Conservation (phyloP, 345 rosid genomes). For the Euphorbia peplus region DNA sequence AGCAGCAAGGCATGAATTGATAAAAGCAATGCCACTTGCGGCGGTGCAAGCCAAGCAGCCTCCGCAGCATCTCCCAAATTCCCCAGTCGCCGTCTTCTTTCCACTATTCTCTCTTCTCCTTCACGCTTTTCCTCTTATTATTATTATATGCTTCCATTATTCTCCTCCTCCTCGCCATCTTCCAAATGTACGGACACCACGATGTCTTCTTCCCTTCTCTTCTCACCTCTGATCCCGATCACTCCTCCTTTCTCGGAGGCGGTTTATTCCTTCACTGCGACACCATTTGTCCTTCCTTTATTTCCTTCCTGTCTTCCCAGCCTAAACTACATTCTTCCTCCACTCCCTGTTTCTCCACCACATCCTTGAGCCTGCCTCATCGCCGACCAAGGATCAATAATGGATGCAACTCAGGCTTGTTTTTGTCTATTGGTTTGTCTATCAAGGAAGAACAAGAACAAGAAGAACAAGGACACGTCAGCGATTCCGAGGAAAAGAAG, state of each 20-base stretch:
- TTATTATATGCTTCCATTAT: neutral
- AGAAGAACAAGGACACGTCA: conserved; percentile 41
- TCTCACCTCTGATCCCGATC: conserved; percentile 30
- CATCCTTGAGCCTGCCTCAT: conserved; percentile 27
- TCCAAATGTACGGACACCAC: conserved; percentile 45
- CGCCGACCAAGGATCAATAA: conserved; percentile 24
- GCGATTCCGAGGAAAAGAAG: neutral
- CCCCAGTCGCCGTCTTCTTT: neutral
- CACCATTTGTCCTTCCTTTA: conserved; percentile 40
- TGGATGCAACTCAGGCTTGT: conserved; percentile 26
- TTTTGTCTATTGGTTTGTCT: conserved; percentile 70
- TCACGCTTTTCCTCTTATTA: conserved; percentile 13
- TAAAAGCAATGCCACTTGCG: conserved; percentile 7
- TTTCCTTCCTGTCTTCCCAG: conserved; percentile 30
- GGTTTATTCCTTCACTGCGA: conserved; percentile 55
- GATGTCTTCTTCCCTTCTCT: conserved; percentile 39
- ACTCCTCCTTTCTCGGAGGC: conserved; percentile 28
- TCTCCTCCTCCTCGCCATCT: neutral
- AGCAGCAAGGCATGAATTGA: neutral
- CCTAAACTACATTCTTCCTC: neutral
- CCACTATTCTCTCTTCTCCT: conserved; percentile 29
- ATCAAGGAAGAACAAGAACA: conserved; percentile 42
- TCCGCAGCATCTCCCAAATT: conserved; percentile 13
- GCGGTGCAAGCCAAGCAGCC: conserved; percentile 11
- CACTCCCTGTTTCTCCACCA: conserved; percentile 21